Evolutionary conservation across 106 monocot species (phyloP), one percentile per base, ranked within the genome.

Genomic region (Gastrodia elata): DNA sequence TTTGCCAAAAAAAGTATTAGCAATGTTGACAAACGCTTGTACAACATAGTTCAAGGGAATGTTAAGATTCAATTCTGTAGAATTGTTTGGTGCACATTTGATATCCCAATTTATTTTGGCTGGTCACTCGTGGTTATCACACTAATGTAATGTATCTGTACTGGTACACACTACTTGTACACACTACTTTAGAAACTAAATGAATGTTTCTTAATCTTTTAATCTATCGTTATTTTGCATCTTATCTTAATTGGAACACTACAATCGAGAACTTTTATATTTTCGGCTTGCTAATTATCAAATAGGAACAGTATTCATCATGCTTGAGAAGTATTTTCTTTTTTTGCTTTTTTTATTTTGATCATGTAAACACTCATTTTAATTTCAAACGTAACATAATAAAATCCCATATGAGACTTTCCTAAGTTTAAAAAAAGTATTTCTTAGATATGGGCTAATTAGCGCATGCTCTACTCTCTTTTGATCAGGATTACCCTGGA

Each of bases 401-500:
- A 32, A 61, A 61, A 9, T 11, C 30, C 32, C 32, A 32, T 61
- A 61, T 61, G 28, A 14, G 39, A 20, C 39, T 69, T 73, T n/a
- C n/a, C n/a, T n/a, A n/a, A n/a, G n/a, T n/a, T n/a, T n/a, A n/a
- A n/a, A n/a, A n/a, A n/a, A n/a, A n/a, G n/a, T n/a, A n/a, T n/a
- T n/a, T n/a, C n/a, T n/a, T 70, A 9, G n/a, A 56, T 34, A 35
- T 46, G 36, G 25, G 43, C 15, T 0, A 16, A 32, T 13, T 48
- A 33, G 34, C 55, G 33, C 13, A 38, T 10, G n/a, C 65, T 68
- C 24, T 69, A 18, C 20, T 69, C 40, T 52, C 16, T 70, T n/a
- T 37, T 58, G 33, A 32, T 30, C 77, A 91, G 91, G 87, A 87
- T 30, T 77, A 87, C 75, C 87, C 83, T 72, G 84, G 81, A 72